Percentiles rank a stretch among this genome's conserved stretches.
These are phyloP conservation scores for Exsudoporus frostii DNA, from an alignment of 768 basidiomycete species.

Conservation along the genomic window DNA sequence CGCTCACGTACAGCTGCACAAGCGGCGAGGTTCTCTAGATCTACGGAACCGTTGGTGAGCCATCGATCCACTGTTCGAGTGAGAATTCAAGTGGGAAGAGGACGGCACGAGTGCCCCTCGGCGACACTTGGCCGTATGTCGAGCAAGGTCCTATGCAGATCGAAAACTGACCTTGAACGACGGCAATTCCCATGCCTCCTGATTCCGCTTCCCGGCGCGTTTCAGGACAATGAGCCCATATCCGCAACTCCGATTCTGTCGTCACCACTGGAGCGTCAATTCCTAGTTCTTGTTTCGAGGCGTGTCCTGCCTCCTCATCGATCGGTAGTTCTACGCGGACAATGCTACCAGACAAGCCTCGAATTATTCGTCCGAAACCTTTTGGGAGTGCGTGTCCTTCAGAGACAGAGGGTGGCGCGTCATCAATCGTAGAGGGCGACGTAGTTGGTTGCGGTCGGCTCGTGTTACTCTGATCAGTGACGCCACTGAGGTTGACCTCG, in stretches of 20 bases:
- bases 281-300: conserved; percentile 28
- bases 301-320: conserved; percentile 38
- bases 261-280: conserved; percentile 37
- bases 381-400: conserved; percentile 40
- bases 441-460: not conserved
- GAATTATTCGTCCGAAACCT: conserved; percentile 78
- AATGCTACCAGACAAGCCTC: conserved; percentile 76
- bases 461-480: not conserved
- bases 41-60: conserved; percentile 37
- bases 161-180: conserved; percentile 35
- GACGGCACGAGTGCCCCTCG: not conserved
- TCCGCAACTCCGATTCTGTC: conserved; percentile 14
- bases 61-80: not conserved
- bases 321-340: conserved; percentile 64
- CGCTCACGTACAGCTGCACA: conserved; percentile 48
- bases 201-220: not conserved
- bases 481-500: conserved; percentile 38
- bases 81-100: not conserved
- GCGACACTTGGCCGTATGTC: not conserved
- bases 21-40: conserved; percentile 61
- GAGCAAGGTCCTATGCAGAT: not conserved
- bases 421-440: not conserved
- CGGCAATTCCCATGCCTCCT: not conserved
- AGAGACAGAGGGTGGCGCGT: not conserved
- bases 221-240: conserved; percentile 15